phyloP scores from a whole-genome alignment of 2,329 filamentous ascomycete species.

The Byssoonygena ceratinophila region DNA sequence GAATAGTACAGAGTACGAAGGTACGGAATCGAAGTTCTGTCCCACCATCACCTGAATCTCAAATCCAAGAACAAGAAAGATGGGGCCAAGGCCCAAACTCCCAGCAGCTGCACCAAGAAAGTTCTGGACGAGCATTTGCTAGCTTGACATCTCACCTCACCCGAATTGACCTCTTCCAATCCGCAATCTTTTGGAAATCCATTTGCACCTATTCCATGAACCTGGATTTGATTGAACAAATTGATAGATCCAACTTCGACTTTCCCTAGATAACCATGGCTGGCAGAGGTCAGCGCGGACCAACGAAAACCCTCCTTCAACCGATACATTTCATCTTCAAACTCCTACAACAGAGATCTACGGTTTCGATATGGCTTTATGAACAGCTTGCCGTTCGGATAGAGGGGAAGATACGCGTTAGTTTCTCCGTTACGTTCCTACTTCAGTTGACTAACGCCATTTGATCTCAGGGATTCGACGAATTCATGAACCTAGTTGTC shows the following conservation, averaged over 20 bases:
- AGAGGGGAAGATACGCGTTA: constrained; percentile 87
- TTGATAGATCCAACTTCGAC: background rate
- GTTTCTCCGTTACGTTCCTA: constrained; percentile 24
- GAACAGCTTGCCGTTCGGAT: constrained; percentile 91
- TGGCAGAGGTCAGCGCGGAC: constrained; percentile 46
- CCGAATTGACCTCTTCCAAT: too few species aligned
- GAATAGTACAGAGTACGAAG: background rate
- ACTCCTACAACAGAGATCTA: constrained; percentile 71
- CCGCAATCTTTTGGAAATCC: too few species aligned
- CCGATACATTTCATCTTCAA: constrained; percentile 90
- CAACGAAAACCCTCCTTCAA: constrained; percentile 58
- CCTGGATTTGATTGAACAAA: background rate
- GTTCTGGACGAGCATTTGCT: background rate
- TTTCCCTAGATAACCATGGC: constrained; percentile 34
- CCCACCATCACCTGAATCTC: background rate
- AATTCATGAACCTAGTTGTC: constrained; percentile 98
- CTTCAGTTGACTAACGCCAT: constrained; percentile 12
- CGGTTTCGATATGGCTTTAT: constrained; percentile 91
- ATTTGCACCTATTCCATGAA: background rate
- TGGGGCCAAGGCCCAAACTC: background rate
- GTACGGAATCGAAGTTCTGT: too few species aligned
- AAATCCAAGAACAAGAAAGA: too few species aligned
- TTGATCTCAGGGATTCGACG: constrained; percentile 70
- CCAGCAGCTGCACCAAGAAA: constrained; percentile 2
- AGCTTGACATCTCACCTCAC: constrained; percentile 2